A percentile compares a stretch with the other conserved stretches of the same genome.
Conservation (phyloP, 2,329 filamentous ascomycete species). For the Hymenoscyphus linearis region DNA sequence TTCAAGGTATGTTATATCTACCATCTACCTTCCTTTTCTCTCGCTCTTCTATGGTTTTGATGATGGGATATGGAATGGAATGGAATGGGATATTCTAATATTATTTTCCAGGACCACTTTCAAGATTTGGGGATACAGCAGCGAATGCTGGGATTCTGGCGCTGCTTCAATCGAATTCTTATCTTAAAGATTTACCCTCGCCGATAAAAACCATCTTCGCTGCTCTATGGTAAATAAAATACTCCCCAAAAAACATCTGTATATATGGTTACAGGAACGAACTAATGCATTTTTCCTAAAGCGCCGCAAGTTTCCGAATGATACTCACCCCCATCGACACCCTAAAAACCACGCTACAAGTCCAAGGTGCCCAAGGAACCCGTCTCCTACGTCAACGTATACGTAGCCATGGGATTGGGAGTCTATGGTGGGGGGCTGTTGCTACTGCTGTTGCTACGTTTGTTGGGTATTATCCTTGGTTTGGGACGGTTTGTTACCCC, state of each 20-base stretch:
- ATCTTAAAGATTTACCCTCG: slow-evolving; percentile 39
- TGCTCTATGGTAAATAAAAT: slow-evolving; percentile 38
- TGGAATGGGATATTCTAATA: too few species aligned
- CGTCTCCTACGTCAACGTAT: slow-evolving; percentile 39
- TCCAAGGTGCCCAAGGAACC: slow-evolving; percentile 41
- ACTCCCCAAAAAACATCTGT: too few species aligned
- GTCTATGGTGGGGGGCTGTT: slow-evolving; percentile 45
- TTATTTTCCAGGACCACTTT: slow-evolving; percentile 35
- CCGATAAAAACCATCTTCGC: slow-evolving; percentile 43
- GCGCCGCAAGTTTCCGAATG: slow-evolving; percentile 43
- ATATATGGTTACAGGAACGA: too few species aligned
- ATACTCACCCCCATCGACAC: slow-evolving; percentile 45
- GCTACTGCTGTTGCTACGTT: slow-evolving; percentile 45
- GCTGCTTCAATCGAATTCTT: slow-evolving; percentile 42
- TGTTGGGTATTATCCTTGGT: slow-evolving; percentile 46
- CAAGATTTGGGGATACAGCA: slow-evolving; percentile 44
- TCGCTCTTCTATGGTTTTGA: too few species aligned
- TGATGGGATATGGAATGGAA: too few species aligned
- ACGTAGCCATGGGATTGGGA: slow-evolving; percentile 40
- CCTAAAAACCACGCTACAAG: slow-evolving; percentile 45
- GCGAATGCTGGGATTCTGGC: slow-evolving; percentile 46
- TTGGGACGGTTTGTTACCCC: slow-evolving; percentile 37
- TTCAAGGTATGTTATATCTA: slow-evolving; percentile 36
- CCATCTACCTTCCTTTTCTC: neutral
- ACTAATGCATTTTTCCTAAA: slow-evolving; percentile 14